Conservation (phyloP, 495 filamentous ascomycete genomes). For the Staphylotrichum tortipilum region DNA sequence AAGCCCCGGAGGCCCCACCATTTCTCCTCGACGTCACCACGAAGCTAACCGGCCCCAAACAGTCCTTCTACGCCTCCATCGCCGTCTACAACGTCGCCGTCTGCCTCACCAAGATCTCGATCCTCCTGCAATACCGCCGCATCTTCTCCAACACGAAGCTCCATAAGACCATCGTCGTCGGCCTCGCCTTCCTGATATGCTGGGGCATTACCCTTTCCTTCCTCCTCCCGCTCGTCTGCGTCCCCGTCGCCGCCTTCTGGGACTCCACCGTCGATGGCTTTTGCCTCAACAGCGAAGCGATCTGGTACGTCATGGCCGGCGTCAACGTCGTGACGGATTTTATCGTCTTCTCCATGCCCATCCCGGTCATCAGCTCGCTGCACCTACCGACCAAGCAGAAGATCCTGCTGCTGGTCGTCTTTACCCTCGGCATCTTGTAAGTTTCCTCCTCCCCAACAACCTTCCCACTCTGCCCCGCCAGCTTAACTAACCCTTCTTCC, state of each 20-base stretch:
- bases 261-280: conserved; percentile 16
- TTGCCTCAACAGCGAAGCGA: conserved; percentile 25
- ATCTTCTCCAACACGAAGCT: conserved; percentile 26
- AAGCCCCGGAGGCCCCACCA: too few relatives aligned
- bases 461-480: background rate
- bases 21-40: too few relatives aligned
- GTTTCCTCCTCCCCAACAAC: background rate
- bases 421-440: conserved; percentile 41
- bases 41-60: conserved; percentile 27
- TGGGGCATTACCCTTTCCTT: conserved; percentile 27
- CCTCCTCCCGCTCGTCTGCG: conserved; percentile 22
- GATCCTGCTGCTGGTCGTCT: conserved; percentile 35
- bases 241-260: conserved; percentile 32
- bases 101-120: conserved; percentile 25
- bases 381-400: conserved; percentile 37
- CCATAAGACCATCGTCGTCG: conserved; percentile 18
- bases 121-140: conserved; percentile 31
- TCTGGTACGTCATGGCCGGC: conserved; percentile 35
- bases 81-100: conserved; percentile 28
- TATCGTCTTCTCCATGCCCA: conserved; percentile 18
- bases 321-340: conserved; percentile 27
- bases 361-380: conserved; percentile 25
- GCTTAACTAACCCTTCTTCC: conserved; percentile 19
- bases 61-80: conserved; percentile 21
- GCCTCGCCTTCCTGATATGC: conserved; percentile 24